Percentiles rank a stretch among this genome's conserved stretches.
Conservation (phyloP, 2,329 filamentous ascomycete genomes). For the Paracorniculantispora psalliotae region DNA sequence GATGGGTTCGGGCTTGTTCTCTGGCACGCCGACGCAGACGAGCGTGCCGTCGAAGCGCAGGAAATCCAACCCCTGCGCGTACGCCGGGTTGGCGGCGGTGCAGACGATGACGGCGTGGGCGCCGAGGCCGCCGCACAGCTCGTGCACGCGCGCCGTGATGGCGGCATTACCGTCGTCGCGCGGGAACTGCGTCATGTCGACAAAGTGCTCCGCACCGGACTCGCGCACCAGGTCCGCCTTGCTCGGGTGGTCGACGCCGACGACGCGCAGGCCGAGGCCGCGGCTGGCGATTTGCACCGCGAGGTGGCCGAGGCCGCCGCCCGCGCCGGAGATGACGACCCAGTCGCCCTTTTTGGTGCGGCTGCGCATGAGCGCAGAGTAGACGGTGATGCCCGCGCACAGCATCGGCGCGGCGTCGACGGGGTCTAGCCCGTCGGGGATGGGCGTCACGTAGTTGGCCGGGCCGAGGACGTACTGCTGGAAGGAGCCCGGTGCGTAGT, state of each 20-base stretch:
- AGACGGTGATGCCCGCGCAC: slow-evolving; percentile 63
- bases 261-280: slow-evolving; percentile 23
- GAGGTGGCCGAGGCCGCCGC: slow-evolving; percentile 64
- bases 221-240: slow-evolving; percentile 21
- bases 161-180: slow-evolving; percentile 35
- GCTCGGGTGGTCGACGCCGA: slow-evolving; percentile 25
- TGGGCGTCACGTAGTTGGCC: slow-evolving; percentile 39
- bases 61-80: slow-evolving; percentile 20
- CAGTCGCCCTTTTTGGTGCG: slow-evolving; percentile 60
- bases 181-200: slow-evolving; percentile 43
- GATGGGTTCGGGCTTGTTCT: slow-evolving; percentile 30
- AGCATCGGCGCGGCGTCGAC: slow-evolving; percentile 54
- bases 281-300: slow-evolving; percentile 67
- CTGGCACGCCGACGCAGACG: slow-evolving; percentile 24
- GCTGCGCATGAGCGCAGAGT: slow-evolving; percentile 67
- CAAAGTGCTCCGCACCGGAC: slow-evolving; percentile 22
- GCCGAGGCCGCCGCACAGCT: slow-evolving; percentile 17
- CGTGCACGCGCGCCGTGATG: slow-evolving; percentile 22
- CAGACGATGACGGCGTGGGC: slow-evolving; percentile 21
- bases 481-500: slow-evolving; percentile 23
- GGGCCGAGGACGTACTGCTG: slow-evolving; percentile 20
- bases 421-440: slow-evolving; percentile 31
- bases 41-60: slow-evolving; percentile 25
- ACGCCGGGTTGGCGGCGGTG: slow-evolving; percentile 20
- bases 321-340: slow-evolving; percentile 69